These are phyloP conservation scores for Incumbomyces lentus DNA, from an alignment of 2,329 filamentous ascomycete species.

Conservation along the genomic window DNA sequence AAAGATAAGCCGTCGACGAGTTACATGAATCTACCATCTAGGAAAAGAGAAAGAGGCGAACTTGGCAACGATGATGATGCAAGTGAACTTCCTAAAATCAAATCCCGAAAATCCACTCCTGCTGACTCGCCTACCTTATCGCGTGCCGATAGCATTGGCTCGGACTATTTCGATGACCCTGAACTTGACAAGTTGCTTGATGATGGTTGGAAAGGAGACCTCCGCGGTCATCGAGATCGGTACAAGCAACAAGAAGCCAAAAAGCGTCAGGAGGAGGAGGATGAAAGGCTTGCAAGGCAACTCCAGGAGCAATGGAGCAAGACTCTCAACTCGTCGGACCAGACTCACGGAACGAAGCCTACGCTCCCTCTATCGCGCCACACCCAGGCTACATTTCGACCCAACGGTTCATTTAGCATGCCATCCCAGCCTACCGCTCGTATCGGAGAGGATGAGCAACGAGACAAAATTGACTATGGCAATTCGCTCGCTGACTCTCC, in stretches of 20 bases:
- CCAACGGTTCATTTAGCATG: slow-evolving; percentile 13
- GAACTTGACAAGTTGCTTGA: slow-evolving; percentile 10
- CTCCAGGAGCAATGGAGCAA: slow-evolving; percentile 26
- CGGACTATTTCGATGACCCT: slow-evolving; percentile 12
- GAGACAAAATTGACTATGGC: not conserved
- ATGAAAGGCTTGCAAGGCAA: slow-evolving; percentile 27
- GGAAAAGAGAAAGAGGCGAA: slow-evolving; percentile 17
- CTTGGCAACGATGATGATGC: slow-evolving; percentile 7
- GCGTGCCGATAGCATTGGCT: slow-evolving; percentile 13
- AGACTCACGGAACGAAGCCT: not conserved
- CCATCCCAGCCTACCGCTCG: not conserved
- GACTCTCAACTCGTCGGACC: slow-evolving; percentile 6
- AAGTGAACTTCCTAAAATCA: slow-evolving; percentile 7
- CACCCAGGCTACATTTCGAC: slow-evolving; percentile 16
- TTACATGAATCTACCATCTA: slow-evolving; percentile 6
- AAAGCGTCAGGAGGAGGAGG: slow-evolving; percentile 18
- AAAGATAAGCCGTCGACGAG: not conserved
- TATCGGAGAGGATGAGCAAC: not conserved
- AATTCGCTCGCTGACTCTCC: not conserved
- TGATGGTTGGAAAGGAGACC: slow-evolving; percentile 11
- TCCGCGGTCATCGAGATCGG: slow-evolving; percentile 8
- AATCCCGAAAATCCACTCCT: slow-evolving; percentile 19
- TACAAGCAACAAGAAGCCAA: slow-evolving; percentile 13
- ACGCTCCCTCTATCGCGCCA: slow-evolving; percentile 3
- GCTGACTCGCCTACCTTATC: slow-evolving; percentile 11